phyloP scores from a whole-genome alignment of 805 yeast genomes.

The Lachancea cidri region DNA sequence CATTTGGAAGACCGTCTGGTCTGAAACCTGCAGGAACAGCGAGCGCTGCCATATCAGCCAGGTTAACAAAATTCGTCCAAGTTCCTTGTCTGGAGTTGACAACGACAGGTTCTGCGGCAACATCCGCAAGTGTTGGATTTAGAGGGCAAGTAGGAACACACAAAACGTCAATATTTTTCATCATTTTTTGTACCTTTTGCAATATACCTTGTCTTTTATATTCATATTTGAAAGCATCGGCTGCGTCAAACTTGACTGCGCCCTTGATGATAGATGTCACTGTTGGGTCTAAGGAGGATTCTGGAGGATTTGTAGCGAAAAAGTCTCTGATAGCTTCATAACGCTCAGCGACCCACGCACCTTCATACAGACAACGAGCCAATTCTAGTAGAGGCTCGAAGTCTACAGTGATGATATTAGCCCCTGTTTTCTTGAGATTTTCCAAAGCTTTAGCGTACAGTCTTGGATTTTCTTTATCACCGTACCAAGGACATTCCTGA shows the following conservation, averaged over 20 bases:
- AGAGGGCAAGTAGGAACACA: slow-evolving; percentile 93
- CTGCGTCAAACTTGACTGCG: slow-evolving; percentile 76
- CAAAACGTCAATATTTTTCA: slow-evolving; percentile 64
- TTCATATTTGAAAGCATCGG: slow-evolving; percentile 78
- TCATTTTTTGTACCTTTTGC: slow-evolving; percentile 51
- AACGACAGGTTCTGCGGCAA: slow-evolving; percentile 69
- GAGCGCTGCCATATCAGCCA: slow-evolving; percentile 88
- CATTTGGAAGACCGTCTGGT: slow-evolving; percentile 82
- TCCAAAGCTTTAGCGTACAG: slow-evolving; percentile 60
- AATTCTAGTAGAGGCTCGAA: slow-evolving; percentile 72
- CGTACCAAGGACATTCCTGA: slow-evolving; percentile 65
- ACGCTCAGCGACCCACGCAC: slow-evolving; percentile 98
- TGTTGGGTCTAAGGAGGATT: slow-evolving; percentile 72
- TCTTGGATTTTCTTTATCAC: slow-evolving; percentile 71
- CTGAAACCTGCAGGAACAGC: slow-evolving; percentile 91
- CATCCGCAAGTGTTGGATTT: slow-evolving; percentile 74
- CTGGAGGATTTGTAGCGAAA: slow-evolving; percentile 65
- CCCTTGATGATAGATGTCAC: slow-evolving; percentile 70
- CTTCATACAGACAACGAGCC: slow-evolving; percentile 88
- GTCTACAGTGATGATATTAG: slow-evolving; percentile 57
- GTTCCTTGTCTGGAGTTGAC: slow-evolving; percentile 93
- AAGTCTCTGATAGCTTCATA: slow-evolving; percentile 77
- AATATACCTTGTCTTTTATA: slow-evolving; percentile 80
- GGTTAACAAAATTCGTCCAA: slow-evolving; percentile 95
- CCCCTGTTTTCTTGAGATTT: slow-evolving; percentile 47